These are phyloP conservation scores for Fusarium sp. DNA, from an alignment of 2,329 filamentous ascomycete genomes.

Conservation along the genomic window DNA sequence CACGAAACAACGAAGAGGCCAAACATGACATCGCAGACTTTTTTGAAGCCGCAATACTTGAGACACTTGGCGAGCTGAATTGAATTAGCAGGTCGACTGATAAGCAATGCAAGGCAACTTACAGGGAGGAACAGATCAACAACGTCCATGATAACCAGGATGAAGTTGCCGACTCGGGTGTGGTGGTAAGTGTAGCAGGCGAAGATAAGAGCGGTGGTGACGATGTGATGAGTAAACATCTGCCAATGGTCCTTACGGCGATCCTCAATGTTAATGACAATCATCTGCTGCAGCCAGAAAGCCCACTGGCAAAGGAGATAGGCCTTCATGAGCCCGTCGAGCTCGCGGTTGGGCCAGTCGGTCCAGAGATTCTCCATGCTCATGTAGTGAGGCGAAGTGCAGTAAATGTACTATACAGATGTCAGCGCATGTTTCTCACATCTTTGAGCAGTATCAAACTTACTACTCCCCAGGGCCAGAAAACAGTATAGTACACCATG, in stretches of 20 bases:
- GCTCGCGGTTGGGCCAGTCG: constrained; percentile 83
- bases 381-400: constrained; percentile 80
- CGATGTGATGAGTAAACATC: constrained; percentile 94
- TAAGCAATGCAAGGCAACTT: constrained; percentile 79
- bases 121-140: constrained; percentile 91
- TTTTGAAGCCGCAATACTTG: constrained; percentile 85
- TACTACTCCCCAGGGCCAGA: constrained; percentile 89
- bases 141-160: constrained; percentile 92
- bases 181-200: constrained; percentile 88
- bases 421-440: background rate
- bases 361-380: constrained; percentile 84
- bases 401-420: constrained; percentile 78
- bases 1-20: constrained; percentile 87
- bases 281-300: constrained; percentile 94
- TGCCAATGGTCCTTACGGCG: constrained; percentile 94
- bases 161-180: constrained; percentile 87
- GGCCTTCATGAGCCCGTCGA: constrained; percentile 80
- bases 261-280: constrained; percentile 95
- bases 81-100: constrained; percentile 68
- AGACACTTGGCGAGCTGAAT: constrained; percentile 89
- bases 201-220: constrained; percentile 84
- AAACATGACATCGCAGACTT: constrained; percentile 83
- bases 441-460: constrained; percentile 47
- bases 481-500: constrained; percentile 82
- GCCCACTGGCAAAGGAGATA: constrained; percentile 92